Conservation (phyloP, 1,284 basidiomycete genomes). For the Retiboletus flavoniger region DNA sequence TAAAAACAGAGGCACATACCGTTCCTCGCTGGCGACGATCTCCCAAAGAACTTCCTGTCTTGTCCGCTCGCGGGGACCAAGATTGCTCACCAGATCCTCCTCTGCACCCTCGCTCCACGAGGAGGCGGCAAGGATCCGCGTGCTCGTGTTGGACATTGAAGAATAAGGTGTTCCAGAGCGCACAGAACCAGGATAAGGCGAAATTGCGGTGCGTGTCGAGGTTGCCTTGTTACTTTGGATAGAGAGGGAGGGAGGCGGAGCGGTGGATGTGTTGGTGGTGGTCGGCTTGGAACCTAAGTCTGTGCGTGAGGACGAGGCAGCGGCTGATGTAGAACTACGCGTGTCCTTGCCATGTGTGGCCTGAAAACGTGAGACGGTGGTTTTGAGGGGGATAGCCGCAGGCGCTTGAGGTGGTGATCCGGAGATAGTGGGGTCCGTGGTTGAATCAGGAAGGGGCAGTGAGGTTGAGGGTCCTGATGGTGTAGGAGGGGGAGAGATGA, state of each 20-base stretch:
- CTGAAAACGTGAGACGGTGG: slow-evolving; percentile 71
- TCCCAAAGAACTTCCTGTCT: slow-evolving; percentile 98
- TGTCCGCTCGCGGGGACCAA: slow-evolving; percentile 90
- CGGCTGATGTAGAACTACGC: slow-evolving; percentile 63
- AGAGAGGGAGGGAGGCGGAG: slow-evolving; percentile 47
- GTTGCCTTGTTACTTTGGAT: slow-evolving; percentile 43
- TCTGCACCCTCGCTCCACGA: slow-evolving; percentile 97
- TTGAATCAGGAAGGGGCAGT: slow-evolving; percentile 36
- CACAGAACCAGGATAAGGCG: slow-evolving; percentile 65
- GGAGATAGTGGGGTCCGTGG: slow-evolving; percentile 38
- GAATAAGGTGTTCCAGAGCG: slow-evolving; percentile 80
- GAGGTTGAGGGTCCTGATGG: slow-evolving; percentile 42
- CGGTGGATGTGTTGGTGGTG: slow-evolving; percentile 40
- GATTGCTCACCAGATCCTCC: slow-evolving; percentile 90
- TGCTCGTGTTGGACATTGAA: slow-evolving; percentile 65
- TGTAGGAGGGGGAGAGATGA: slow-evolving; percentile 75
- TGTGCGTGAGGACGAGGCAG: slow-evolving; percentile 55
- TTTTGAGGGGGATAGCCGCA: slow-evolving; percentile 48
- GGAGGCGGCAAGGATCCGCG: slow-evolving; percentile 72
- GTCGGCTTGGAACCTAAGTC: slow-evolving; percentile 41
- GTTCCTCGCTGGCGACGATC: slow-evolving; percentile 95
- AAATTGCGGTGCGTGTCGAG: slow-evolving; percentile 57
- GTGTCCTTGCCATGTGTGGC: slow-evolving; percentile 64
- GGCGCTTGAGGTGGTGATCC: slow-evolving; percentile 40
- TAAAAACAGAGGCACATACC: slow-evolving; percentile 50